phyloP scores from a whole-genome alignment of 2,329 filamentous ascomycete genomes.

The Epichloe scottii region DNA sequence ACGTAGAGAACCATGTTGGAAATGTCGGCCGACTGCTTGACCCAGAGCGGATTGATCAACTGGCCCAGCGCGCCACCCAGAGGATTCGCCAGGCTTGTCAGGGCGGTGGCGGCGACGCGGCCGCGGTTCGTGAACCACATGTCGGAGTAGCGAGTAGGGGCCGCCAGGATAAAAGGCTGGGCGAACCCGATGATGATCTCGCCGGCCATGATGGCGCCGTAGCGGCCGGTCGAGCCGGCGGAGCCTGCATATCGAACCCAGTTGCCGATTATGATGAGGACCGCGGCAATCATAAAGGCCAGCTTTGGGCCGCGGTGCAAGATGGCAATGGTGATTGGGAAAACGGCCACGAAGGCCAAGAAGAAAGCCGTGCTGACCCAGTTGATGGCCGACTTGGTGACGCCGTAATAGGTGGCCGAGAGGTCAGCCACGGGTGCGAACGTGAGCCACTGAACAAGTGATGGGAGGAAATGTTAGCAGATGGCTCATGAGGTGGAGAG shows the following conservation, averaged over 20 bases:
- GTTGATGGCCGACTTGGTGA: constrained; percentile 68
- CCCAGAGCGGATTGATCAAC: constrained; percentile 71
- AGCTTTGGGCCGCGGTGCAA: constrained; percentile 70
- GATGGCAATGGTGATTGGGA: constrained; percentile 62
- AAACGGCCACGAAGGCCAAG: constrained; percentile 65
- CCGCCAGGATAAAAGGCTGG: constrained; percentile 83
- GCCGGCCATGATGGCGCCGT: constrained; percentile 73
- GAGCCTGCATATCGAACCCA: constrained; percentile 80
- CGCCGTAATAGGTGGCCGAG: constrained; percentile 62
- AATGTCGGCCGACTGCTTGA: constrained; percentile 47
- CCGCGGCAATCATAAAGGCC: constrained; percentile 61
- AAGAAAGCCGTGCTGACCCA: constrained; percentile 86
- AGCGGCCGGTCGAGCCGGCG: constrained; percentile 40
- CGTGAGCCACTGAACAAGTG: constrained; percentile 58
- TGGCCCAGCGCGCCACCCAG: constrained; percentile 82
- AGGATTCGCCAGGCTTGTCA: constrained; percentile 78
- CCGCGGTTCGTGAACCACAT: constrained; percentile 85
- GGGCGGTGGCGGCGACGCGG: constrained; percentile 74
- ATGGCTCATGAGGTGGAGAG: not conserved
- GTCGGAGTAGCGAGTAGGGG: constrained; percentile 83
- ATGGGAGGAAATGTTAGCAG: constrained; percentile 1
- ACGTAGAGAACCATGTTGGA: constrained; percentile 78
- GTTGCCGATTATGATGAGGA: constrained; percentile 69
- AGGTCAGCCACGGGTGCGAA: constrained; percentile 73
- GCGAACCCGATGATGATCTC: constrained; percentile 82